Base-by-base conservation (phyloP, 371 early-diverging fungal genomes). In the Mortierella sp. region DNA sequence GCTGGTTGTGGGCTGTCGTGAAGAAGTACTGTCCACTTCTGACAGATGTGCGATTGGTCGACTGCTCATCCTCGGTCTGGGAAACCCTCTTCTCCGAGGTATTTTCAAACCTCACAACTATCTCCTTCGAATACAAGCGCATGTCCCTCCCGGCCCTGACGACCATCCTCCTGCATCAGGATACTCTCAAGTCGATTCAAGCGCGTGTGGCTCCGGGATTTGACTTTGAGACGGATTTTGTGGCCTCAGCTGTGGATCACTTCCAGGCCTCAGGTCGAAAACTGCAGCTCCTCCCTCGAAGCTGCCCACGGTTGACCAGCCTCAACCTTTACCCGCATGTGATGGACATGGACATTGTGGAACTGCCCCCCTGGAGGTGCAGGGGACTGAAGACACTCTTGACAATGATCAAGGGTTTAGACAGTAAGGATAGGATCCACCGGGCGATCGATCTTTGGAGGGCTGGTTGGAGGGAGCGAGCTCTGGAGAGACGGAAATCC, bases 301-400 rank as follows among this genome's bases (percentile, higher is more conserved):
- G 22, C 29, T 73, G 73, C 45, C 13, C 52, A 1, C 29, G 31
- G 19, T 44, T 73, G 29, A 66, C 9, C 6, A 10, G 10, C 1
- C 39, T 70, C 37, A 29, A 22, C 5, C 5, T 71, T 11, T 11
- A 68, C 9, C 64, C 67, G 8, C 63, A 68, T 13, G 52, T 53
- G 65, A 64, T 69, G 75, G 64, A 69, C 31, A 68, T 74, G 19
- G 64, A 50, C 43, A 63, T 68, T 14, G 14, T 68, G 8, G 69
- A 50, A 31, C 14, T 19, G 0, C 24, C 14, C 3, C 3, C 7
- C 2, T 69, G 69, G 75, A 19, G 10, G 9, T 74, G 75, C 41
- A 44, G 16, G 16, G 24, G 39, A 7, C n/a, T 74, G n/a, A 19
- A 11, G 34, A 16, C 8, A 1, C 45, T 74, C 0, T 34, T 34